phyloP scores from a whole-genome alignment of 169 alveolate species.

The Cryptosporidium parvum region DNA sequence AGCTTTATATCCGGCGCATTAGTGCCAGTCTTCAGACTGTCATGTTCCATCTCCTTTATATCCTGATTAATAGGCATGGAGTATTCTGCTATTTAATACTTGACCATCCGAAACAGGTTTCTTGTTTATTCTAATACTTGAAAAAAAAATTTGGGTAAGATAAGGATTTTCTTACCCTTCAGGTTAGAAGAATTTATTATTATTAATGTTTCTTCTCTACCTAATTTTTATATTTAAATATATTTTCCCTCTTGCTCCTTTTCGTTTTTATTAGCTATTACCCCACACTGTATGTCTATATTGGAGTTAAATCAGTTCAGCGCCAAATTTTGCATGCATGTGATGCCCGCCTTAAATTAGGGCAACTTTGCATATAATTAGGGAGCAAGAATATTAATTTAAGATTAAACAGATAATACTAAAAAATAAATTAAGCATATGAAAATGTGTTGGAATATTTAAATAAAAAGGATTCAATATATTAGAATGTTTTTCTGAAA shows the following conservation, averaged over 20 bases:
- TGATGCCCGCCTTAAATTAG: background rate
- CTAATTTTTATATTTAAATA: background rate
- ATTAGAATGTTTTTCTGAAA: too few species aligned
- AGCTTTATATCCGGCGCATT: conserved; percentile 12
- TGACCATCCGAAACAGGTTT: conserved; percentile 14
- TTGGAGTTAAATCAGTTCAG: conserved; percentile 32
- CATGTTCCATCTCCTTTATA: conserved; percentile 40
- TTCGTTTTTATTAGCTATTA: conserved; percentile 12
- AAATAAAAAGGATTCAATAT: background rate
- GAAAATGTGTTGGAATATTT: too few species aligned
- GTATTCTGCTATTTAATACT: background rate
- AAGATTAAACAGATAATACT: background rate
- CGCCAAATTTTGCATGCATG: conserved; percentile 49
- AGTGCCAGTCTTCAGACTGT: conserved; percentile 19
- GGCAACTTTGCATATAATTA: conserved; percentile 23
- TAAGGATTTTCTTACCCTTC: background rate
- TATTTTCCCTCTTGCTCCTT: conserved; percentile 24
- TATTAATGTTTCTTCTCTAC: background rate
- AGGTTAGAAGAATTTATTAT: background rate
- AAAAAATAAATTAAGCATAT: too few species aligned
- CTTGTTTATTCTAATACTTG: background rate
- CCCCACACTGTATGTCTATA: conserved; percentile 74
- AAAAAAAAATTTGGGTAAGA: background rate
- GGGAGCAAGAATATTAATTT: background rate
- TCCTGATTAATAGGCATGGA: conserved; percentile 15